phyloP scores from a whole-genome alignment of 1,139 yeast species.

The Arxiozyma heterogenica region DNA sequence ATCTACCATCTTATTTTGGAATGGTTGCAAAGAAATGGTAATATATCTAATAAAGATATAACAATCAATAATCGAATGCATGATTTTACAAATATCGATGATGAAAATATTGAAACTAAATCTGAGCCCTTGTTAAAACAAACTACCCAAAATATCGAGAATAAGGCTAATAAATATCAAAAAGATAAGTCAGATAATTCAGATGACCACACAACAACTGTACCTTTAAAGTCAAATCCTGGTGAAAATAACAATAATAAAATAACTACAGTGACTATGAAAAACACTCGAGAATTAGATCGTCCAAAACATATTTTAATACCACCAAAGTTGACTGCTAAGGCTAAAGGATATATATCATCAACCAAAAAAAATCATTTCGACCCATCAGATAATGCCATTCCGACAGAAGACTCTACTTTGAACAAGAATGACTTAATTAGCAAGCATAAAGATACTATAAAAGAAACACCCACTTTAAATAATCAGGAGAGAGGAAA shows the following conservation, averaged over 20 bases:
- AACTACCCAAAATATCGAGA: background rate
- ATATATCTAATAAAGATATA: constrained; percentile 8
- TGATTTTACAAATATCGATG: constrained; percentile 2
- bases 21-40: constrained; percentile 35
- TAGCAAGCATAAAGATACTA: background rate
- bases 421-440: background rate
- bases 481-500: constrained; percentile 1
- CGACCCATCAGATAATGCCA: constrained; percentile 6
- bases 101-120: constrained; percentile 3
- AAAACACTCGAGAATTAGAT: background rate
- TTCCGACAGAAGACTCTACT: background rate
- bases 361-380: constrained; percentile 25
- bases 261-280: background rate
- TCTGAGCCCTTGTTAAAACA: constrained; percentile 3
- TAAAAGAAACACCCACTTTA: background rate
- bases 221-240: background rate
- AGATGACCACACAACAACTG: background rate
- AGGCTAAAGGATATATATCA: constrained; percentile 59
- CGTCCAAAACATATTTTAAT: constrained; percentile 1
- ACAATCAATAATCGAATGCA: background rate
- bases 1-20: constrained; percentile 79
- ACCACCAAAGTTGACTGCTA: constrained; percentile 37
- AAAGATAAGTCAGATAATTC: background rate
- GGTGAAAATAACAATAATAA: background rate
- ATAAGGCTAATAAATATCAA: background rate